Percentiles rank a stretch among this genome's conserved stretches.
Conservation (phyloP, 2,329 filamentous ascomycete species). For the Penicillium oxalicum region DNA sequence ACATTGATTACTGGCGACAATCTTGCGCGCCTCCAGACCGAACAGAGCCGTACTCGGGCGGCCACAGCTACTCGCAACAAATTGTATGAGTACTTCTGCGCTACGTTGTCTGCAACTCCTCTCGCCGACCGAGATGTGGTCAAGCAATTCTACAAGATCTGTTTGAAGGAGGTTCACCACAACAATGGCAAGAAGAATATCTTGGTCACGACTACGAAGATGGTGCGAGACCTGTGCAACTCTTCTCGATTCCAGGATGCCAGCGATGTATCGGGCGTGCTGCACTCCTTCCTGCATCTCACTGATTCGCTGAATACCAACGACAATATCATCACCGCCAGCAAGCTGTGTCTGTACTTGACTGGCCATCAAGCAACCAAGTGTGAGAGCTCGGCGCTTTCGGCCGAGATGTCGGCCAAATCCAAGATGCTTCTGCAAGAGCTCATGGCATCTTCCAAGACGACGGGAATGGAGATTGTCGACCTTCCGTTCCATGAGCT, state of each 20-base stretch:
- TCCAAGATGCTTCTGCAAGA: slow-evolving; percentile 32
- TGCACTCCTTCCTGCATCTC: slow-evolving; percentile 32
- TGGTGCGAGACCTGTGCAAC: slow-evolving; percentile 29
- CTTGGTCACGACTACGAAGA: slow-evolving; percentile 21
- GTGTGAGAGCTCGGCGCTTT: slow-evolving; percentile 23
- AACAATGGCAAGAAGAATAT: slow-evolving; percentile 30
- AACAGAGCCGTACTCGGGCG: slow-evolving; percentile 28
- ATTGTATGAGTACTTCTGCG: slow-evolving; percentile 36
- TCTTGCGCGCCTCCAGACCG: slow-evolving; percentile 24
- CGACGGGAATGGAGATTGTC: slow-evolving; percentile 29
- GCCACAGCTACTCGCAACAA: slow-evolving; percentile 28
- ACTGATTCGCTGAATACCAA: slow-evolving; percentile 28
- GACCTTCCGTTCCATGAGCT: slow-evolving; percentile 32
- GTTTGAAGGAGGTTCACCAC: slow-evolving; percentile 26
- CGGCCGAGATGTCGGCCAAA: slow-evolving; percentile 27
- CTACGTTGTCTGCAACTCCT: slow-evolving; percentile 25
- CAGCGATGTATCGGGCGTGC: slow-evolving; percentile 28
- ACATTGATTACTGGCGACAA: slow-evolving; percentile 28
- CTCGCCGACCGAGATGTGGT: slow-evolving; percentile 24
- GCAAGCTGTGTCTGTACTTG: slow-evolving; percentile 34
- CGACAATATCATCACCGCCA: slow-evolving; percentile 31
- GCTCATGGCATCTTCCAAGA: slow-evolving; percentile 26
- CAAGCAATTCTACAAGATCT: slow-evolving; percentile 30
- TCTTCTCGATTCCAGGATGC: slow-evolving; percentile 29
- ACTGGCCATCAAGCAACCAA: slow-evolving; percentile 29